Base-by-base conservation (phyloP, 2,329 filamentous ascomycete species). In the Alternaria arborescens region DNA sequence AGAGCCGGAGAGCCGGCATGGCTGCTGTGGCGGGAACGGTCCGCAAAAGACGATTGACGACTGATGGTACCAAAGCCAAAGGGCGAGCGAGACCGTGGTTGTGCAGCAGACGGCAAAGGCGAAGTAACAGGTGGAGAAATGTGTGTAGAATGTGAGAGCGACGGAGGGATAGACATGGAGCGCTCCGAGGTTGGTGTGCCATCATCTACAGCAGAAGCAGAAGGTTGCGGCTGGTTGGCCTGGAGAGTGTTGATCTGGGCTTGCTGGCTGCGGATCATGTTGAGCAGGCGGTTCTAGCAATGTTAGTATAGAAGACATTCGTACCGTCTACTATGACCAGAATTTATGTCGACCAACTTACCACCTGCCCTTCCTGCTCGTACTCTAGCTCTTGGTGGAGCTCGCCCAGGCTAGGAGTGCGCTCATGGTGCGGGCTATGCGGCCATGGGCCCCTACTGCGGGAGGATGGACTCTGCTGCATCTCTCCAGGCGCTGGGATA, bases 341-440 rank as follows among this genome's bases (percentile, higher is more conserved):
- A 11, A 5, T 30, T 1, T 7, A 30, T 11, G 28, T 30, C 28
- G 8, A 11, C 10, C 6, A 18, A 79, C 86, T 52, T 81, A 90
- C 88, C 65, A 93, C 91, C 78, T 93, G 90, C 24, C 88, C 89
- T 73, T 93, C 91, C 75, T 93, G 90, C 79, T 93, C 91, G 54
- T 88, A 90, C 77, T 93, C 91, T 2, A 93, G 83, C 78, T 93
- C 89, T 74, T 93, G 91, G 68, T 93, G 90, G 42, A 93, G 85
- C 77, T 93, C 90, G 18, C 91, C 91, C 63, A 93, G 78, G 73
- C 90, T 93, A 3, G 90, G 90, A 0, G 89, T 81, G 50, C 91
- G 84, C 66, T 87, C 86, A 71, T 91, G 89, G 67, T 87, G 85
- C 16, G 88, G 86, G 67, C 88, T 87, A 34, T 57, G 81, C 72